Conservation (phyloP, 306 rosid species). For the Ochetophila trinervis region DNA sequence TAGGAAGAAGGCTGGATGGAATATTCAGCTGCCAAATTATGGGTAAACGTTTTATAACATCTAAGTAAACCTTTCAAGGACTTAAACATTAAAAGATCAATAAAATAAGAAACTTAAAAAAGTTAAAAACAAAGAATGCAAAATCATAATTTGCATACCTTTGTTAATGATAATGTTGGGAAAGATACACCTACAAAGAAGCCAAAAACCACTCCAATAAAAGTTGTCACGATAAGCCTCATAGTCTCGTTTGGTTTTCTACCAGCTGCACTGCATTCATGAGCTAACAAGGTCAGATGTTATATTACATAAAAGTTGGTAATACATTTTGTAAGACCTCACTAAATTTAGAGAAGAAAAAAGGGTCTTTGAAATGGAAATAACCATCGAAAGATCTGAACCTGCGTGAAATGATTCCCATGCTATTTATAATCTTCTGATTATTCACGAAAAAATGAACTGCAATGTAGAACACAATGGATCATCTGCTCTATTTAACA, state of each 20-base stretch:
- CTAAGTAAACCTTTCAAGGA: constrained; percentile 6
- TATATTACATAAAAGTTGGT: not conserved
- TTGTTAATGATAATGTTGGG: constrained; percentile 70
- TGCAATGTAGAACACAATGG: constrained; percentile 23
- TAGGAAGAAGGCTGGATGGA: constrained; percentile 60
- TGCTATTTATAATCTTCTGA: constrained; percentile 52
- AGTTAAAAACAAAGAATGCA: constrained; percentile 4
- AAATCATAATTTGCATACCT: constrained; percentile 41
- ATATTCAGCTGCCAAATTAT: constrained; percentile 66
- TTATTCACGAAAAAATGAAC: constrained; percentile 35
- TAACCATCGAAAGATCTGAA: constrained; percentile 24
- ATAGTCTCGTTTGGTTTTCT: constrained; percentile 83
- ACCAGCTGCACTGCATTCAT: constrained; percentile 55
- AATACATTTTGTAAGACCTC: constrained; percentile 13
- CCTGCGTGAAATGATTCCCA: constrained; percentile 90
- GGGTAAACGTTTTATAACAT: constrained; percentile 21
- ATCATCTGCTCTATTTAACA: constrained; percentile 42
- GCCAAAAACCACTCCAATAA: constrained; percentile 79
- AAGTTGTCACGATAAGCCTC: constrained; percentile 80
- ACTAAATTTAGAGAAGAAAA: constrained; percentile 16
- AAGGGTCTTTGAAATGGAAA: constrained; percentile 5
- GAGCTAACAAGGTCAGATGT: constrained; percentile 29
- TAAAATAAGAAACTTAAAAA: constrained; percentile 12
- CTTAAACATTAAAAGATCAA: not conserved
- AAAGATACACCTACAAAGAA: constrained; percentile 86